phyloP scores from a whole-genome alignment of 371 early-diverging fungal genomes.

The Mortierella sp. region DNA sequence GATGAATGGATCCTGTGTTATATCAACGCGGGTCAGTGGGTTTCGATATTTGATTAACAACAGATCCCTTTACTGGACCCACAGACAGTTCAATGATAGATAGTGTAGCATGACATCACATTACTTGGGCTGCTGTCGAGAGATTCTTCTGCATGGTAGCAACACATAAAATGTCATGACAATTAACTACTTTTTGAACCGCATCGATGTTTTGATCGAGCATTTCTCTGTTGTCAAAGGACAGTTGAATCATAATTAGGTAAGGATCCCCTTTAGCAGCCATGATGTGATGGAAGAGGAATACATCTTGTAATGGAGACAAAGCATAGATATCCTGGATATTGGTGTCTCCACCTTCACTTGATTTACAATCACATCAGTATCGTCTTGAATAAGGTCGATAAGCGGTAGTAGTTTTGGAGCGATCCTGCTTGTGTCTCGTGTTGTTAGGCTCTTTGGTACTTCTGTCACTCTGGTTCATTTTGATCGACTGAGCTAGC shows the following conservation, averaged over 20 bases:
- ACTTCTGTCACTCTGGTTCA: too few relatives aligned
- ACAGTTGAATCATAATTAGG: not conserved
- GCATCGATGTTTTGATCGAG: conserved; percentile 21
- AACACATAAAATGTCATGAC: conserved; percentile 27
- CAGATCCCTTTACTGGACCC: conserved; percentile 19
- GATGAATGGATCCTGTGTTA: conserved; percentile 6
- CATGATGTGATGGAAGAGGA: conserved; percentile 28
- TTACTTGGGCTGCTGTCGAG: conserved; percentile 23
- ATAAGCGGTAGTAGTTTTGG: too few relatives aligned
- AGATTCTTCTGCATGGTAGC: conserved; percentile 15
- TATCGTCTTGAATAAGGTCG: too few relatives aligned
- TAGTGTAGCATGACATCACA: conserved; percentile 5
- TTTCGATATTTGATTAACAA: conserved; percentile 1
- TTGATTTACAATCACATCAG: too few relatives aligned
- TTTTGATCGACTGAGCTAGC: too few relatives aligned
- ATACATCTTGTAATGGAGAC: conserved; percentile 25
- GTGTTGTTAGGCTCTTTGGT: too few relatives aligned
- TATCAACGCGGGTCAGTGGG: not conserved
- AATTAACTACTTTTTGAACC: conserved; percentile 14
- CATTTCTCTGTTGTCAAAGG: not conserved
- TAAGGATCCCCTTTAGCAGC: conserved; percentile 18
- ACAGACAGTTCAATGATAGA: conserved; percentile 4
- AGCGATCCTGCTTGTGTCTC: too few relatives aligned
- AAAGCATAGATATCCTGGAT: not conserved
- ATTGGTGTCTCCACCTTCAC: too few relatives aligned